Percentiles rank a stretch among this genome's conserved stretches.
phyloP scores from a whole-genome alignment of 805 yeast species.

The Kodamaea fukazawae region DNA sequence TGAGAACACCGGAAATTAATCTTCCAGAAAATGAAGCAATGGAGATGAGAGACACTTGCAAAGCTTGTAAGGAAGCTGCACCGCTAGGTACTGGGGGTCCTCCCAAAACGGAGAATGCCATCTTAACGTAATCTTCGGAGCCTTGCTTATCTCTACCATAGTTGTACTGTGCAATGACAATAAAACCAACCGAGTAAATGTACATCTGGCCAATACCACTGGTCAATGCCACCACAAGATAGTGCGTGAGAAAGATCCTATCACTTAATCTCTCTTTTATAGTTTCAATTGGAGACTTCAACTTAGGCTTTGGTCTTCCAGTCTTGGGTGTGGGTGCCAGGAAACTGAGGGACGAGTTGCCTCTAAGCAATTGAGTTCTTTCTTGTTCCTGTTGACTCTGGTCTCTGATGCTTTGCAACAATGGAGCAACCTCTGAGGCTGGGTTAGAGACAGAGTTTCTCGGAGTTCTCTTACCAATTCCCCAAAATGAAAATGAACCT shows the following conservation, averaged over 20 bases:
- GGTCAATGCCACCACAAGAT: slow-evolving; percentile 51
- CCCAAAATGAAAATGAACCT: slow-evolving; percentile 42
- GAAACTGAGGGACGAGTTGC: slow-evolving; percentile 5
- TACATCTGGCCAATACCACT: slow-evolving; percentile 71
- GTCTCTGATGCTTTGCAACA: slow-evolving; percentile 12
- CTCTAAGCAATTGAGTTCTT: slow-evolving; percentile 5
- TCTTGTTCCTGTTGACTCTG: slow-evolving; percentile 4
- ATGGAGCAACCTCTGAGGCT: slow-evolving; percentile 16
- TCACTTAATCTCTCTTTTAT: slow-evolving; percentile 21
- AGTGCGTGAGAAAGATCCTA: slow-evolving; percentile 48
- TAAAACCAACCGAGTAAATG: slow-evolving; percentile 70
- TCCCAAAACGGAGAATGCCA: slow-evolving; percentile 1
- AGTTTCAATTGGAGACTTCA: slow-evolving; percentile 12
- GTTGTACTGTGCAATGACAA: slow-evolving; percentile 48
- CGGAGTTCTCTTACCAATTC: slow-evolving; percentile 34
- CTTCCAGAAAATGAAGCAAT: slow-evolving; percentile 65
- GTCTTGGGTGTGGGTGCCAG: slow-evolving; percentile 2
- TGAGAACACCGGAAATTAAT: slow-evolving; percentile 59
- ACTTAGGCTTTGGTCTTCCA: background rate
- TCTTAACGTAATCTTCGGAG: slow-evolving; percentile 14
- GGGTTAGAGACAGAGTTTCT: slow-evolving; percentile 17
- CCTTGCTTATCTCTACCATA: slow-evolving; percentile 22
- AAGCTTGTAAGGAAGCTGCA: slow-evolving; percentile 55
- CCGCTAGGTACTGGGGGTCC: slow-evolving; percentile 9
- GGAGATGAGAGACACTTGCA: slow-evolving; percentile 69